A percentile compares a stretch with the other conserved stretches of the same genome.
phyloP scores from a whole-genome alignment of 2,329 filamentous ascomycete species.

The Ophiostoma triangulosporum region DNA sequence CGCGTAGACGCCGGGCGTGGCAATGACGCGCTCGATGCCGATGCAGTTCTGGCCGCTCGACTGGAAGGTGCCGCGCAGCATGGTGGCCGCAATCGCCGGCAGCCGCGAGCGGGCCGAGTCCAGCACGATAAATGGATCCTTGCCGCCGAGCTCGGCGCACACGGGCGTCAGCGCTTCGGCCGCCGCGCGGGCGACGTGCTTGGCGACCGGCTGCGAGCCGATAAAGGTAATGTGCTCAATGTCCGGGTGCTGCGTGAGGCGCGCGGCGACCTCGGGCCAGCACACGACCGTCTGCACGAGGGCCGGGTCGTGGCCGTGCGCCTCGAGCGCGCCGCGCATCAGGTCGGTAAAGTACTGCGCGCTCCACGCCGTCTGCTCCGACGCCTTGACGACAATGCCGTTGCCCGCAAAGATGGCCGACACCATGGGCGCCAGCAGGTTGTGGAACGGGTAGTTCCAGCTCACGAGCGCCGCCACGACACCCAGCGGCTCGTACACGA shows the following conservation, averaged over 20 bases:
- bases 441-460: constrained; percentile 98
- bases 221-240: constrained; percentile 94
- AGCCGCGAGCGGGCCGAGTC: constrained; percentile 56
- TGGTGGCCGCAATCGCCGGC: constrained; percentile 60
- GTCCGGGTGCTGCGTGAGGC: constrained; percentile 71
- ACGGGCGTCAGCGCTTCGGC: constrained; percentile 78
- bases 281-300: constrained; percentile 77
- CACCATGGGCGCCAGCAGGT: constrained; percentile 82
- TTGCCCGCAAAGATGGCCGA: constrained; percentile 86
- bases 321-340: constrained; percentile 61
- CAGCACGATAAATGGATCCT: constrained; percentile 82
- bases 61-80: constrained; percentile 89
- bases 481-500: constrained; percentile 82
- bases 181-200: constrained; percentile 75
- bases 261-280: constrained; percentile 70
- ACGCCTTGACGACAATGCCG: constrained; percentile 82
- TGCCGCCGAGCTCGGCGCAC: constrained; percentile 84
- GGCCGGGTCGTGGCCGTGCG: constrained; percentile 69
- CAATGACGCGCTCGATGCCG: constrained; percentile 86
- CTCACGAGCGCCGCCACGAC: constrained; percentile 86
- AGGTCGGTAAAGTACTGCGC: constrained; percentile 70
- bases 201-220: constrained; percentile 73
- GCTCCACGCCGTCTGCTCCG: constrained; percentile 92
- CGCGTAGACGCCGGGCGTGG: constrained; percentile 62
- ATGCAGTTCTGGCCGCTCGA: constrained; percentile 96